Conservation (phyloP, 306 rosid genomes). For the Castanea mollissima region DNA sequence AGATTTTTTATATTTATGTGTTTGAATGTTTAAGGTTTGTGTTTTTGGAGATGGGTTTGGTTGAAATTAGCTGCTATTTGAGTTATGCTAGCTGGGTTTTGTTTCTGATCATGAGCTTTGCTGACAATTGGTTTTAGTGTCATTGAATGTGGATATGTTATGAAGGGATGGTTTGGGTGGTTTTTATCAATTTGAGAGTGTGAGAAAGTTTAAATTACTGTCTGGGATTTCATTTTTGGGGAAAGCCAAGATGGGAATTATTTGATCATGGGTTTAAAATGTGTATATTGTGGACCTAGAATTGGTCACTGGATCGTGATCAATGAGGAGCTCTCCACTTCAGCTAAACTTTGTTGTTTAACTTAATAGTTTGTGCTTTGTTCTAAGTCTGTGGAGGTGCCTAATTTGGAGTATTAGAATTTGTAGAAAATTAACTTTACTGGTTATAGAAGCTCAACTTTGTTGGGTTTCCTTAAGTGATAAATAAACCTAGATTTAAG, state of each 20-base stretch:
- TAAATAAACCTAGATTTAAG: background rate
- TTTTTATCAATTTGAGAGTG: background rate
- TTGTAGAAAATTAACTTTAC: background rate
- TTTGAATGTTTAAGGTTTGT: background rate
- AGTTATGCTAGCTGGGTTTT: background rate
- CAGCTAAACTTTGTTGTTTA: background rate
- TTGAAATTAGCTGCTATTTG: conserved; percentile 10
- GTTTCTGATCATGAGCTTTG: background rate
- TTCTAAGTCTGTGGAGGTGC: background rate
- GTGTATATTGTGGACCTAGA: background rate
- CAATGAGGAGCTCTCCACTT: background rate
- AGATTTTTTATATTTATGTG: background rate
- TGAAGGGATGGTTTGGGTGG: conserved; percentile 1
- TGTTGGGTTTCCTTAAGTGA: background rate
- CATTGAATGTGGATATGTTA: background rate
- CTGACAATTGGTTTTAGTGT: background rate
- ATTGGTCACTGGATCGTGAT: background rate
- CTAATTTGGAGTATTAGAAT: background rate
- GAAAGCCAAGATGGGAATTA: background rate
- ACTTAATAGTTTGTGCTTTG: background rate
- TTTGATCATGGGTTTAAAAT: background rate
- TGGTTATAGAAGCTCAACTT: background rate
- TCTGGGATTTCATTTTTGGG: conserved; percentile 1
- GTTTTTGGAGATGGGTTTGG: background rate
- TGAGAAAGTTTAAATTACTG: background rate